Percentiles rank a stretch among this genome's conserved stretches.
Evolutionary conservation across 208 protist genomes (phyloP).

Genomic region (Porcisia deanei): DNA sequence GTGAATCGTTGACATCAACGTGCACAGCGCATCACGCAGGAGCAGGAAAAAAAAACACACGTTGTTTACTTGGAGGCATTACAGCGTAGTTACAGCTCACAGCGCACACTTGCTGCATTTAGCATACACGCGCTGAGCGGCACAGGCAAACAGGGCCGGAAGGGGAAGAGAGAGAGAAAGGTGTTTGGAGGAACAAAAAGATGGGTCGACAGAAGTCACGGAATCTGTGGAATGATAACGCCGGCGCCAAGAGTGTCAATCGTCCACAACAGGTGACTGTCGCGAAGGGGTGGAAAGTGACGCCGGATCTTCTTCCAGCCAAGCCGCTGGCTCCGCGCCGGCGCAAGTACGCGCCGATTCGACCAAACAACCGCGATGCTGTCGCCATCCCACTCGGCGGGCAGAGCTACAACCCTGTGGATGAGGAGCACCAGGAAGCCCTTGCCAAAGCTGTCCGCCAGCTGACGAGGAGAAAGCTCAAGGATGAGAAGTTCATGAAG

Average conservation of each 20-base stretch:
- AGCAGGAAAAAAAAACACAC: too few relatives aligned
- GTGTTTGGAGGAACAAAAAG: not conserved
- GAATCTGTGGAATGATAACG: conserved; percentile 63
- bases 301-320: conserved; percentile 55
- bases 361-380: conserved; percentile 82
- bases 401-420: conserved; percentile 87
- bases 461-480: conserved; percentile 61
- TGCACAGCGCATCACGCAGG: too few relatives aligned
- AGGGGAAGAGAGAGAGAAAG: not conserved
- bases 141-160: not conserved
- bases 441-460: conserved; percentile 59
- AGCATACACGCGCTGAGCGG: not conserved
- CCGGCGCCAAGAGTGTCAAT: conserved; percentile 47
- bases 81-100: too few relatives aligned
- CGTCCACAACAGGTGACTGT: conserved; percentile 52
- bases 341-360: conserved; percentile 71
- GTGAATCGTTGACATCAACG: too few relatives aligned
- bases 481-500: conserved; percentile 72
- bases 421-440: conserved; percentile 77
- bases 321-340: conserved; percentile 65
- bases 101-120: too few relatives aligned
- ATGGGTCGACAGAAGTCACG: conserved; percentile 40
- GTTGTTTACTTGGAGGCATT: too few relatives aligned
- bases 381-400: conserved; percentile 69
- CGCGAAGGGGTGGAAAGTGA: conserved; percentile 62